Conservation (phyloP, 768 basidiomycete species). For the Hygrophorus russula region DNA sequence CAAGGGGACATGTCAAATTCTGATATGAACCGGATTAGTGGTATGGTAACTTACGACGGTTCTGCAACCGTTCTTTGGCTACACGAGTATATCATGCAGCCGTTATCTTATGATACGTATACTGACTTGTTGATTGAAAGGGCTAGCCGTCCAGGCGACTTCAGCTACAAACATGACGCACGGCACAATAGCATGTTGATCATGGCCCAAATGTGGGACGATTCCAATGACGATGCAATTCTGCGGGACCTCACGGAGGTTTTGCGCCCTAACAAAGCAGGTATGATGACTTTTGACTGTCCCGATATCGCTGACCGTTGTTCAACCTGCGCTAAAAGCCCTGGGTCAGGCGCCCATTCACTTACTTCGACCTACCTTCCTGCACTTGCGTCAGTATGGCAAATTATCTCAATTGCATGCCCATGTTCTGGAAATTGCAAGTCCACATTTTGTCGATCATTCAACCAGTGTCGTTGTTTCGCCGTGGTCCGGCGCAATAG, state of each 20-base stretch:
- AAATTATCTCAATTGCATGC: conserved; percentile 26
- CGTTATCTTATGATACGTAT: not conserved
- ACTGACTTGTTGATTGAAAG: conserved; percentile 22
- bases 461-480: conserved; percentile 17
- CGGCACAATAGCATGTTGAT: conserved; percentile 44
- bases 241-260: conserved; percentile 22
- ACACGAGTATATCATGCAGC: conserved; percentile 50
- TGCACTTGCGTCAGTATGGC: conserved; percentile 28
- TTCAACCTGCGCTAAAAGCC: conserved; percentile 13
- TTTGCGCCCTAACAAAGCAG: conserved; percentile 18
- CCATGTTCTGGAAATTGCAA: conserved; percentile 36
- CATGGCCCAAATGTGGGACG: conserved; percentile 45
- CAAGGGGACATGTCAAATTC: conserved; percentile 24
- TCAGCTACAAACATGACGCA: conserved; percentile 75
- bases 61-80: conserved; percentile 49
- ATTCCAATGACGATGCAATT: conserved; percentile 22
- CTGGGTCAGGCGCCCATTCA: conserved; percentile 37
- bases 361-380: conserved; percentile 39
- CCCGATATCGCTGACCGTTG: not conserved
- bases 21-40: conserved; percentile 52
- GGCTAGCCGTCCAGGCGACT: conserved; percentile 52
- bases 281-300: conserved; percentile 15
- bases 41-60: conserved; percentile 48
- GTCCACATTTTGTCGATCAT: conserved; percentile 21
- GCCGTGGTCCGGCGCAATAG: not conserved